Base-by-base conservation (phyloP, 345 rosid genomes). In the Citropsis articulata region DNA sequence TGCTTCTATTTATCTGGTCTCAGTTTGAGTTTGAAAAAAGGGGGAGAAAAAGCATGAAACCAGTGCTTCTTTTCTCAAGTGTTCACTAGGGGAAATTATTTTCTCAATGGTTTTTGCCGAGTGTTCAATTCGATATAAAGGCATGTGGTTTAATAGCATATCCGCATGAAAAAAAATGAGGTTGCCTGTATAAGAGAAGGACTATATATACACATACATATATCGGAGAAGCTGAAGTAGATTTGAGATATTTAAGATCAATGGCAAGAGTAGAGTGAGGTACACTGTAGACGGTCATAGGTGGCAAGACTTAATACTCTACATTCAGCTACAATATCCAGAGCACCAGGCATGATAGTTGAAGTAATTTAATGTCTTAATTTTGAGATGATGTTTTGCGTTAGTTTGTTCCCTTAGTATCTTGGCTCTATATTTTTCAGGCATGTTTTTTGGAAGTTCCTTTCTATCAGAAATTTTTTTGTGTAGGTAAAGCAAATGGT, bases 401-500 rank as follows among this genome's bases (percentile, higher is more conserved):
- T 50, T 31, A 4, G 22, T 10, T 18, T 59, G 77, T 50, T 7
- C 35, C 16, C 78, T n/a, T 75, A 19, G 61, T 74, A 24, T 62
- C 36, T 76, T 33, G 24, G 40, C 70, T 71, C 13, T 81, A 9
- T 36, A 25, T 60, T 75, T 61, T 65, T 28, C 50, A 65, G 38
- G 7, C 48, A 48, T 79, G 31, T 72, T 28, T 72, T 28, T 18
- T 8, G 6, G 16, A 66, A 35, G 36, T 25, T 45, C 19, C 25
- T 38, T 33, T 69, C 66, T 42, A 56, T 66, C 9, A 14, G 59
- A 28, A 65, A 18, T n/a, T 45, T 57, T 45, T 45, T 45, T 12
- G 14, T 2, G 81, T 35, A 94, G 99, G 97, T 96, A 77, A 96
- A 96, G 84, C 99, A 97, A 97, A 97, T 97, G 99, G 98, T 97